Base-by-base conservation (phyloP, 192 early-diverging fungal species). In the Entophlyctis luteolus region DNA sequence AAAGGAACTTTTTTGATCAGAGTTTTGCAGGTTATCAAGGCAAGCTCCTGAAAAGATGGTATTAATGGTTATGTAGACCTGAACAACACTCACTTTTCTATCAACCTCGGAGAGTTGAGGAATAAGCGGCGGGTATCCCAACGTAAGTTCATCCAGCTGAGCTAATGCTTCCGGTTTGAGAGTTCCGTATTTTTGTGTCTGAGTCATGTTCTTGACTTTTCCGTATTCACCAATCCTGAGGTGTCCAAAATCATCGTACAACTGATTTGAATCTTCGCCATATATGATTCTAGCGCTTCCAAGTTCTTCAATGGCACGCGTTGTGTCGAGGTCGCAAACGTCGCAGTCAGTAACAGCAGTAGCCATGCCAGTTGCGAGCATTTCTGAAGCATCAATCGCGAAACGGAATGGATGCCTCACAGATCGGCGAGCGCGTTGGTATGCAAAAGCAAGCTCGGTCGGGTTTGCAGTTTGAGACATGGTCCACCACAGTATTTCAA, bases 401-500 rank as follows among this genome's bases (percentile, higher is more conserved):
- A 67, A 67, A 18, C 65, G 65, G 12, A 67, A 23, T 35, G 65
- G 65, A 34, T 67, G 31, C 16, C 54, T 29, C 52, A 67, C 16
- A 5, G 14, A 14, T 10, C 65, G 50, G 16, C 50, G 14, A 14
- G 65, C 65, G 50, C 65, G 65, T n/a, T 53, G 65, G 31, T 67
- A 67, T 14, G 29, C 27, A n/a, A n/a, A n/a, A n/a, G n/a, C n/a
- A n/a, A 42, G n/a, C 6, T 54, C 31, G 42, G 35, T 45, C 5
- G 54, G 52, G 18, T 29, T 14, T 29, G 12, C 36, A 27, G 1
- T 56, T 23, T 54, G 50, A 23, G 65, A 37, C 50, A 67, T 56
- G 8, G 22, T 22, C 54, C 54, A 67, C 65, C 65, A 67, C 20
- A 67, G 16, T 12, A 67, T 67, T 46, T 67, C 65, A 56, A 67